Conservation (phyloP, 148 eudicot species). For the Cornus florida region DNA sequence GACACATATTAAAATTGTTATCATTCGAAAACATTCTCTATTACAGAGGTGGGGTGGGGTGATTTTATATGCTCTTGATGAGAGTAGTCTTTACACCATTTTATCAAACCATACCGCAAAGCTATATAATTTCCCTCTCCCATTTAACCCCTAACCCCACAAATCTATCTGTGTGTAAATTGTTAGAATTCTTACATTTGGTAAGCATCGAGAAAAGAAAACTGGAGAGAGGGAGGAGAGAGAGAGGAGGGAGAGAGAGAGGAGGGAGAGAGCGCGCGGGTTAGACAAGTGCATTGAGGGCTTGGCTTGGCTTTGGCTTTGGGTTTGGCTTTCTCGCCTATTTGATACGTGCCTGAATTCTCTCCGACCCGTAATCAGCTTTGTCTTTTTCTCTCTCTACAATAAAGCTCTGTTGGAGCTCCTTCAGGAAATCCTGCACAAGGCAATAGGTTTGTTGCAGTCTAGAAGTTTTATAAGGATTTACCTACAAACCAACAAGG, state of each 20-base stretch:
- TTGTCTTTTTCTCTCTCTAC: slow-evolving; percentile 8
- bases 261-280: too few species aligned
- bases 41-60: too few species aligned
- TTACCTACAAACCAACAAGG: slow-evolving; percentile 19
- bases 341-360: slow-evolving; percentile 26
- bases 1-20: too few species aligned
- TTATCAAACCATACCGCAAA: not conserved
- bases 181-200: slow-evolving; percentile 11
- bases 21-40: too few species aligned
- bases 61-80: too few species aligned
- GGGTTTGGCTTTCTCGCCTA: slow-evolving; percentile 15
- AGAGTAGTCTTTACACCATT: not conserved
- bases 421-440: slow-evolving; percentile 15
- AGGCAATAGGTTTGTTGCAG: slow-evolving; percentile 18
- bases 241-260: slow-evolving; percentile 12
- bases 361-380: slow-evolving; percentile 34
- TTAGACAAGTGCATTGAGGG: slow-evolving; percentile 21
- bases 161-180: not conserved
- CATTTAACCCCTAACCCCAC: not conserved
- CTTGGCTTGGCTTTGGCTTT: too few species aligned
- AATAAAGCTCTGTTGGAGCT: slow-evolving; percentile 1
- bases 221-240: not conserved
- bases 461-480: slow-evolving; percentile 11
- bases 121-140: not conserved
- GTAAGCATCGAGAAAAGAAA: not conserved